Evolutionary conservation across 176 grass and related monocot species (phyloP).

Genomic region (Chloris gayana): DNA sequence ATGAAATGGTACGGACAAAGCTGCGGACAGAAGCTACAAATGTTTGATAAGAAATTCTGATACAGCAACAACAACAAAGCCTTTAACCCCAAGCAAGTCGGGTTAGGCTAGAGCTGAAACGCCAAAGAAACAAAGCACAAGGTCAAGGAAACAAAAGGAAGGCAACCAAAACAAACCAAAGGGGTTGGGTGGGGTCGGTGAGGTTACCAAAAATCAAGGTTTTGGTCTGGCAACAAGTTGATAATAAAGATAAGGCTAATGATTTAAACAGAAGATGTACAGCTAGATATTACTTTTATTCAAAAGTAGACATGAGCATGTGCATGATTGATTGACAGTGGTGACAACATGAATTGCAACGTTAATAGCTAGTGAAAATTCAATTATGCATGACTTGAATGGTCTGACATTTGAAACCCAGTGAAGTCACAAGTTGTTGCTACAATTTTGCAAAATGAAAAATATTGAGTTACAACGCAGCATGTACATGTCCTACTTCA

Average conservation of each 20-base stretch:
- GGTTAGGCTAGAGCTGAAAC: too few relatives aligned
- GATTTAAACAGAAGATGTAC: neutral
- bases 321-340: neutral
- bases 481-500: constrained; percentile 14
- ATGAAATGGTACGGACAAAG: constrained; percentile 80
- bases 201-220: too few relatives aligned
- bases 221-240: constrained; percentile 10
- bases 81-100: too few relatives aligned
- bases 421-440: neutral
- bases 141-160: too few relatives aligned
- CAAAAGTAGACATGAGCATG: neutral
- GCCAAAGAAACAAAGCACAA: too few relatives aligned
- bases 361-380: neutral
- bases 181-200: too few relatives aligned
- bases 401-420: neutral
- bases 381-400: neutral
- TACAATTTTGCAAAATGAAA: neutral
- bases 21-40: constrained; percentile 49
- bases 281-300: neutral
- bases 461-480: neutral
- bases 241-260: neutral
- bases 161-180: too few relatives aligned
- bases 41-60: constrained; percentile 5
- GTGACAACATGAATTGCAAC: neutral
- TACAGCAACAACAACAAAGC: constrained; percentile 15